Percentiles rank a stretch among this genome's conserved stretches.
These are phyloP conservation scores for Basipetospora chlamydospora DNA, from an alignment of 2,329 filamentous ascomycete genomes.

Conservation along the genomic window DNA sequence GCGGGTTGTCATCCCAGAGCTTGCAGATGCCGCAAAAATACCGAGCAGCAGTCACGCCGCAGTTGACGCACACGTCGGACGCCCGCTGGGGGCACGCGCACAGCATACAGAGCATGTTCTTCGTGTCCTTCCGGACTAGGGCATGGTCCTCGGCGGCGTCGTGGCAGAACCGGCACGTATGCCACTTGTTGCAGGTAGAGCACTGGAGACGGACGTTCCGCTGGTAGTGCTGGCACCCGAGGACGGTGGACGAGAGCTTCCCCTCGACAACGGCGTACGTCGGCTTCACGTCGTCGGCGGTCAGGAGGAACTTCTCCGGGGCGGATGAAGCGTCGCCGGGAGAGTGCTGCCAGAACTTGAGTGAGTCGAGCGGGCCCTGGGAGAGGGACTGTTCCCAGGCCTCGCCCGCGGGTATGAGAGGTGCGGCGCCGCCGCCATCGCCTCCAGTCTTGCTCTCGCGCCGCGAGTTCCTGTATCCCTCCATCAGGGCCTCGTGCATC, in stretches of 20 bases:
- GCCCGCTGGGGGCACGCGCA: conserved; percentile 76
- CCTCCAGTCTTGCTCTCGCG: conserved; percentile 13
- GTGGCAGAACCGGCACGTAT: conserved; percentile 89
- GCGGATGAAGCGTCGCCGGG: conserved; percentile 20
- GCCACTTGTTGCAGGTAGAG: conserved; percentile 78
- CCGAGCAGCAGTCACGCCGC: conserved; percentile 62
- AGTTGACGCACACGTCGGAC: conserved; percentile 62
- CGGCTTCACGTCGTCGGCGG: conserved; percentile 47
- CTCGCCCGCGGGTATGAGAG: conserved; percentile 10
- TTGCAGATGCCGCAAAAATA: conserved; percentile 95
- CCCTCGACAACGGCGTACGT: conserved; percentile 41
- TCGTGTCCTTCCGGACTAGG: conserved; percentile 69
- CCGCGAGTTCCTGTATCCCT: conserved; percentile 36
- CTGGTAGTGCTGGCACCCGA: conserved; percentile 87
- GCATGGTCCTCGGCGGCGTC: conserved; percentile 68
- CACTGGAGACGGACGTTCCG: conserved; percentile 95
- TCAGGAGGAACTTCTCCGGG: conserved; percentile 33
- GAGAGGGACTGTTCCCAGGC: conserved; percentile 25
- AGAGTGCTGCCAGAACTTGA: conserved; percentile 44
- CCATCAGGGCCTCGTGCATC: conserved; percentile 57
- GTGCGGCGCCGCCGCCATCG: conserved; percentile 8
- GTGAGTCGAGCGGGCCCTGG: conserved; percentile 33
- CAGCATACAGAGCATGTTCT: conserved; percentile 95
- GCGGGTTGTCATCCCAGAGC: conserved; percentile 86
- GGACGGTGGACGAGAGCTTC: conserved; percentile 22